Conservation (phyloP, 345 rosid species). For the Eucalyptus virginea region DNA sequence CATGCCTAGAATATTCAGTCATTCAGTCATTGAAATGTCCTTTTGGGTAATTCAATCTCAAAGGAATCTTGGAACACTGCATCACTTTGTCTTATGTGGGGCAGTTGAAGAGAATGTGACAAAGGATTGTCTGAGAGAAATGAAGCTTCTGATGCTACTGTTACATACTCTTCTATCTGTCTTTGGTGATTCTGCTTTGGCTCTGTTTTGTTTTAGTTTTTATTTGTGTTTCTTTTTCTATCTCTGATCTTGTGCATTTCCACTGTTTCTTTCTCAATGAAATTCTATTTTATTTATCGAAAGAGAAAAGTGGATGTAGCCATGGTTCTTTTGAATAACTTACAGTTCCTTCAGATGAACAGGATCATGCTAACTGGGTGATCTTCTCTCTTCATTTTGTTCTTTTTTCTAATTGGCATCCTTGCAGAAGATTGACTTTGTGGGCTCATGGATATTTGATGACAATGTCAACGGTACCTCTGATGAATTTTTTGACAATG, state of each 20-base stretch:
- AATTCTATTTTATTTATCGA: not conserved
- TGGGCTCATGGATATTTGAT: slow-evolving; percentile 49
- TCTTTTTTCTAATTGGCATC: not conserved
- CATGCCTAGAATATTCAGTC: not conserved
- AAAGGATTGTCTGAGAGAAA: not conserved
- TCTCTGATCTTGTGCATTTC: not conserved
- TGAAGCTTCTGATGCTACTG: not conserved
- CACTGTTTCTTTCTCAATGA: not conserved
- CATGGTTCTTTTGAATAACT: not conserved
- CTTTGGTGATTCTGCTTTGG: not conserved
- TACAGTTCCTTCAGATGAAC: not conserved
- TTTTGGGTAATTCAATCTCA: not conserved
- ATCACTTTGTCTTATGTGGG: not conserved
- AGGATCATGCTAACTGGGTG: not conserved
- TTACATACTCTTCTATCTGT: not conserved
- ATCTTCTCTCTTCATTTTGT: not conserved
- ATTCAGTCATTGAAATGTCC: not conserved
- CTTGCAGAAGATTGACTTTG: slow-evolving; percentile 16
- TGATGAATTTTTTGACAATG: slow-evolving; percentile 42
- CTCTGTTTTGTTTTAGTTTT: not conserved
- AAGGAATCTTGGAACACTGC: not conserved
- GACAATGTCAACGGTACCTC: slow-evolving; percentile 31
- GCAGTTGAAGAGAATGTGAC: not conserved
- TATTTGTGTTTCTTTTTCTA: not conserved
- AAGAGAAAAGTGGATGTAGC: not conserved